phyloP scores from a whole-genome alignment of 768 basidiomycete species.

The Agaricus subrufescens region DNA sequence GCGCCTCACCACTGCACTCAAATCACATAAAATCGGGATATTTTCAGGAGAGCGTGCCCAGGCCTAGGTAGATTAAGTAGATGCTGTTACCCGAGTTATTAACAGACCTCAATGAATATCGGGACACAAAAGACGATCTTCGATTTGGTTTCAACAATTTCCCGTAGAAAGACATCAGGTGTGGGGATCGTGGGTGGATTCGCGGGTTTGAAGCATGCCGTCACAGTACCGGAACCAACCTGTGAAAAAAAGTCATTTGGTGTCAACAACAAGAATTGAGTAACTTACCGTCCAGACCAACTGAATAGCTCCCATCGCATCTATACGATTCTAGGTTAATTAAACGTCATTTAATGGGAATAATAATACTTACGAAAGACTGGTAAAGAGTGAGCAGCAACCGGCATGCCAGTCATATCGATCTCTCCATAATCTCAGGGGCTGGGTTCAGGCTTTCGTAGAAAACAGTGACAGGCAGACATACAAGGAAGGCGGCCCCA shows the following conservation, averaged over 20 bases:
- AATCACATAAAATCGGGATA: slow-evolving; percentile 12
- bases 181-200: slow-evolving; percentile 14
- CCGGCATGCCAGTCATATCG: slow-evolving; percentile 16
- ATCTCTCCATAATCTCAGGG: slow-evolving; percentile 17
- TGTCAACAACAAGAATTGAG: neutral
- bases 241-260: neutral
- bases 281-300: slow-evolving; percentile 11
- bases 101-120: slow-evolving; percentile 17
- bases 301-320: slow-evolving; percentile 15
- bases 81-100: no score
- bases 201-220: slow-evolving; percentile 19
- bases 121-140: slow-evolving; percentile 12
- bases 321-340: neutral
- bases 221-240: slow-evolving; percentile 10
- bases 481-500: slow-evolving; percentile 14
- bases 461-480: neutral
- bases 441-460: neutral
- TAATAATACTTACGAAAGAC: slow-evolving; percentile 14
- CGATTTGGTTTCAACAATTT: slow-evolving; percentile 3
- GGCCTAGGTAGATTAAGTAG: slow-evolving; percentile 8
- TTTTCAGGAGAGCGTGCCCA: slow-evolving; percentile 15
- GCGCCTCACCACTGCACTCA: slow-evolving; percentile 13
- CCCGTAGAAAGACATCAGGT: slow-evolving; percentile 13
- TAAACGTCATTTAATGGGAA: neutral
- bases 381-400: slow-evolving; percentile 16